Conservation (phyloP, 2,329 filamentous ascomycete species). For the Rhynchosporium graminicola region DNA sequence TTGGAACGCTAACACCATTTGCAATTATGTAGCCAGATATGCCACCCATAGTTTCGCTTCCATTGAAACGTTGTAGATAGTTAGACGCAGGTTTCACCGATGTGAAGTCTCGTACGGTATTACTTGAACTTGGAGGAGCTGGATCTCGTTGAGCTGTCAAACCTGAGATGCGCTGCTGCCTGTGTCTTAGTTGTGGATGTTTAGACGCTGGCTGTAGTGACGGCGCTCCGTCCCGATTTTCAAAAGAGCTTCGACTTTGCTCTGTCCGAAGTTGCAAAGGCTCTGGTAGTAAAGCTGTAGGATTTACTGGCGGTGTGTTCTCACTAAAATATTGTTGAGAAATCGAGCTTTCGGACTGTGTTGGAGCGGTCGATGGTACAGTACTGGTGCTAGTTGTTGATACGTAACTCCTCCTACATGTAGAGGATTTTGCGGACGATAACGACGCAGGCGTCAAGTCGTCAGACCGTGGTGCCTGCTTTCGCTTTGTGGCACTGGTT, state of each 20-base stretch:
- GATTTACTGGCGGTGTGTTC: background rate
- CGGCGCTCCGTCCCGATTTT: background rate
- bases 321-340: background rate
- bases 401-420: background rate
- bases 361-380: background rate
- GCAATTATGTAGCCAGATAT: background rate
- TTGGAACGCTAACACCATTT: background rate
- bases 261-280: background rate
- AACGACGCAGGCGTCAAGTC: background rate
- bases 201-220: background rate
- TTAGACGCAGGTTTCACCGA: background rate
- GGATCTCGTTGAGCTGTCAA: background rate
- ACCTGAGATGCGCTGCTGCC: background rate
- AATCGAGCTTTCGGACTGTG: background rate
- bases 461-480: background rate
- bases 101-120: background rate
- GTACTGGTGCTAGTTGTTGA: background rate
- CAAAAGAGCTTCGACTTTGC: background rate
- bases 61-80: constrained; percentile 2
- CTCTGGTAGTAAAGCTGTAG: background rate
- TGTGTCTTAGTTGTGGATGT: background rate
- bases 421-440: background rate
- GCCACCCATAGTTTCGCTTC: background rate
- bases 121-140: background rate
- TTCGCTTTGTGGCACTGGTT: background rate